Evolutionary conservation across 768 basidiomycete genomes (phyloP).

Genomic region (Macrolepiota fuliginosa): DNA sequence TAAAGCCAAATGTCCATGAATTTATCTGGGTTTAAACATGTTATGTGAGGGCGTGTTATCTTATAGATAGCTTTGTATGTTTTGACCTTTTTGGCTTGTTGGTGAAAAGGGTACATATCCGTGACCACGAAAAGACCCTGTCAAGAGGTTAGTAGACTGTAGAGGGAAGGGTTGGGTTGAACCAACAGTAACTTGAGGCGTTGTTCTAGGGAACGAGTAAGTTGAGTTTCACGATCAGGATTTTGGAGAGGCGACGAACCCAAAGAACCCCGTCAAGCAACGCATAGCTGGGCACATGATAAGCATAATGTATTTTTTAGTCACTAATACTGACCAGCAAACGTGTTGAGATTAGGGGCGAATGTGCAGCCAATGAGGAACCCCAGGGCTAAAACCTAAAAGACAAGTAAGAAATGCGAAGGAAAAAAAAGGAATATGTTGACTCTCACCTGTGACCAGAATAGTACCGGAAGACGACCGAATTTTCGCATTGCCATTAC

Average conservation of each 20-base stretch:
- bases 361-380: constrained; percentile 49
- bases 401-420: not conserved
- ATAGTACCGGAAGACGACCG: constrained; percentile 65
- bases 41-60: not conserved
- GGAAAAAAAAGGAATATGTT: not conserved
- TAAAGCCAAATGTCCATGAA: constrained; percentile 72
- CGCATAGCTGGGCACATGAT: constrained; percentile 41
- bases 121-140: constrained; percentile 61
- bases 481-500: constrained; percentile 62
- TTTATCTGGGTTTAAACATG: constrained; percentile 41
- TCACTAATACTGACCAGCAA: constrained; percentile 39
- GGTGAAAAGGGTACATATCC: constrained; percentile 67
- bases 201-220: constrained; percentile 32
- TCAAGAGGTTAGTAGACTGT: not conserved
- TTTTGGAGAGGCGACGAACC: constrained; percentile 27
- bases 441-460: constrained; percentile 61
- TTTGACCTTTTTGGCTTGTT: constrained; percentile 60
- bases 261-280: constrained; percentile 56
- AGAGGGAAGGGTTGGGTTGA: not conserved
- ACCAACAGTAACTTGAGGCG: constrained; percentile 59
- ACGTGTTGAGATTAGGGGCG: constrained; percentile 53
- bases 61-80: not conserved
- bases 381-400: constrained; percentile 51
- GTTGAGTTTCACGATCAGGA: constrained; percentile 2
- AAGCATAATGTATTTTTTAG: not conserved